Percentiles rank a stretch among this genome's conserved stretches.
phyloP scores from a whole-genome alignment of 2,329 filamentous ascomycete genomes.

The Parastagonospora avenae region DNA sequence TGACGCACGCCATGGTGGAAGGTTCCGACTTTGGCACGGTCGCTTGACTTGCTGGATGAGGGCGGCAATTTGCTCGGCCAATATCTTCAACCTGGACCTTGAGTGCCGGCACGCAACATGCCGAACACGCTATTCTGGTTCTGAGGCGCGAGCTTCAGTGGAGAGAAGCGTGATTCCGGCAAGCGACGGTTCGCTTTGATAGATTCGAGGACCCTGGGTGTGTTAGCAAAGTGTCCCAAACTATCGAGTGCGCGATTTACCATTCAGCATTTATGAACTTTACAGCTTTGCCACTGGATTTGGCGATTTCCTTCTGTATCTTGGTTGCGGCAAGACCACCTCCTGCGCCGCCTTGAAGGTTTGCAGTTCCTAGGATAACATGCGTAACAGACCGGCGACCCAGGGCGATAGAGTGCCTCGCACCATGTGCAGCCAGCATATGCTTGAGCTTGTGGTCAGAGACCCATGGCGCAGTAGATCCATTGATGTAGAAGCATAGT shows the following conservation, averaged over 20 bases:
- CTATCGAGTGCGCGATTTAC: slow-evolving; percentile 44
- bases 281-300: slow-evolving; percentile 69
- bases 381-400: slow-evolving; percentile 80
- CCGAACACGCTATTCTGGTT: slow-evolving; percentile 32
- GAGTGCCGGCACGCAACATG: slow-evolving; percentile 10
- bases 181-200: slow-evolving; percentile 76
- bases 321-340: slow-evolving; percentile 79
- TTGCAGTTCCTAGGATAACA: slow-evolving; percentile 70
- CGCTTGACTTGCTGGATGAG: background rate
- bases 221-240: slow-evolving; percentile 13
- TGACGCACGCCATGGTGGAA: background rate
- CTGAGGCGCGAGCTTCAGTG: slow-evolving; percentile 33
- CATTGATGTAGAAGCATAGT: slow-evolving; percentile 83
- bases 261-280: slow-evolving; percentile 84
- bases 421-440: slow-evolving; percentile 76
- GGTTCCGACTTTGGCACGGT: background rate
- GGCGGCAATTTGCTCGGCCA: background rate
- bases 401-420: slow-evolving; percentile 70
- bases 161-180: slow-evolving; percentile 72
- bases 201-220: slow-evolving; percentile 76
- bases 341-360: slow-evolving; percentile 60
- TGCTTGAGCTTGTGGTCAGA: slow-evolving; percentile 88
- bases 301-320: slow-evolving; percentile 77
- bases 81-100: background rate
- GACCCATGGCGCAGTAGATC: slow-evolving; percentile 78